Percentiles rank a stretch among this genome's conserved stretches.
Conservation (phyloP, 208 protist species). For the Crithidia thermophila region DNA sequence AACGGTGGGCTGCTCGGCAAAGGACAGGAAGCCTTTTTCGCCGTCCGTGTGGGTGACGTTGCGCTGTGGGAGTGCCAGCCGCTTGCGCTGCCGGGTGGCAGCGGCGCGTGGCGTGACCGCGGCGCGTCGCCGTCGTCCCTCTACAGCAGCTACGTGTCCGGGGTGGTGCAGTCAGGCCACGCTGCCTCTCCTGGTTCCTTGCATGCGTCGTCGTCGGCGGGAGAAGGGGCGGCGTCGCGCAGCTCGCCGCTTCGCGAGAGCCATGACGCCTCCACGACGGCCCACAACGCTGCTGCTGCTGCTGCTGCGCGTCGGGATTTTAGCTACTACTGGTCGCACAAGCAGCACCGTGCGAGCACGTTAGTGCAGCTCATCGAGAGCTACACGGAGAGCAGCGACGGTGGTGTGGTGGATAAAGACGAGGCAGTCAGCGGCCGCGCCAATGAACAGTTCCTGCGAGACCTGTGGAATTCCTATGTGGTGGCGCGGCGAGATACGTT, state of each 20-base stretch:
- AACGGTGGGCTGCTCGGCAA: conserved; percentile 5
- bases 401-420: conserved; percentile 10
- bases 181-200: no score
- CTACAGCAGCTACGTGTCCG: conserved; percentile 22
- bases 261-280: no score
- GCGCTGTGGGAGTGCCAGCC: conserved; percentile 32
- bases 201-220: no score
- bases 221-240: no score
- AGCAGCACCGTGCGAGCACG: conserved; percentile 1
- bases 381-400: conserved; percentile 12
- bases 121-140: conserved; percentile 6
- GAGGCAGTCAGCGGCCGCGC: neutral
- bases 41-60: conserved; percentile 13
- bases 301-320: conserved; percentile 10
- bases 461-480: no score
- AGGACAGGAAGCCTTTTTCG: conserved; percentile 18
- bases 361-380: conserved; percentile 33
- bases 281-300: no score
- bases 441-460: no score
- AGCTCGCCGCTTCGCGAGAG: no score
- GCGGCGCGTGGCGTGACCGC: neutral
- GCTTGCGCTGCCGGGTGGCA: neutral
- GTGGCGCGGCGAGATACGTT: no score
- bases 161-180: neutral
- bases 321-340: conserved; percentile 18